These are phyloP conservation scores for Aspergillus arachidicola DNA, from an alignment of 2,329 filamentous ascomycete genomes.

Conservation along the genomic window DNA sequence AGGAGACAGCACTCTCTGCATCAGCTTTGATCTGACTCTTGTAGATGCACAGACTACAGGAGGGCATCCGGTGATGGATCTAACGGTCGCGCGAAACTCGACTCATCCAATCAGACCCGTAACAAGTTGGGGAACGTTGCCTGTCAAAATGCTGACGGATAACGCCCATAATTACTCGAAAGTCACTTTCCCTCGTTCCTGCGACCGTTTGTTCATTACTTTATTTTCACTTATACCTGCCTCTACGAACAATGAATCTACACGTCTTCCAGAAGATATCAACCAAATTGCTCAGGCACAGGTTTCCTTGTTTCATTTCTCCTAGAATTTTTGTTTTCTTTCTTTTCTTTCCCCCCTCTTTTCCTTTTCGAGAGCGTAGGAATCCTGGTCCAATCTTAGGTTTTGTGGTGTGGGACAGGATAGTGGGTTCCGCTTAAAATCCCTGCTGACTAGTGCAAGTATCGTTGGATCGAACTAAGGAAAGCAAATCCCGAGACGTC, in stretches of 20 bases:
- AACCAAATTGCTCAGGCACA: not conserved
- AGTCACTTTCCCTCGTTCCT: not conserved
- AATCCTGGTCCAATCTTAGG: not conserved
- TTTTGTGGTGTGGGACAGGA: not conserved
- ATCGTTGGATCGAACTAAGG: conserved; percentile 6
- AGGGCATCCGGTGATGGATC: conserved; percentile 21
- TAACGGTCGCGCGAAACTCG: conserved; percentile 20
- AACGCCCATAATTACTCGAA: not conserved
- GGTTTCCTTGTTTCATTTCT: not conserved
- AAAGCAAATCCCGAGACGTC: conserved; percentile 12
- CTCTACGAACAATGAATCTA: not conserved
- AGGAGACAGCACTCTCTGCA: not conserved
- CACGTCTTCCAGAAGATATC: not conserved
- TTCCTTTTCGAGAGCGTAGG: not conserved
- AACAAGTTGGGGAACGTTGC: conserved; percentile 18
- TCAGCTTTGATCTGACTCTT: not conserved
- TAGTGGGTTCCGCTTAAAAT: conserved; percentile 8
- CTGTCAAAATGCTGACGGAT: conserved; percentile 15
- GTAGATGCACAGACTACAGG: conserved; percentile 21
- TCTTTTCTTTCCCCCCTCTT: not conserved
- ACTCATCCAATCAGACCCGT: conserved; percentile 20
- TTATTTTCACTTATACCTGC: not conserved
- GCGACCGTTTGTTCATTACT: not conserved
- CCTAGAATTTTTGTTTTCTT: not conserved
- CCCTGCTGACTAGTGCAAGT: conserved; percentile 1